These are phyloP conservation scores for Aspergillus melleus DNA, from an alignment of 2,329 filamentous ascomycete species.

Conservation along the genomic window DNA sequence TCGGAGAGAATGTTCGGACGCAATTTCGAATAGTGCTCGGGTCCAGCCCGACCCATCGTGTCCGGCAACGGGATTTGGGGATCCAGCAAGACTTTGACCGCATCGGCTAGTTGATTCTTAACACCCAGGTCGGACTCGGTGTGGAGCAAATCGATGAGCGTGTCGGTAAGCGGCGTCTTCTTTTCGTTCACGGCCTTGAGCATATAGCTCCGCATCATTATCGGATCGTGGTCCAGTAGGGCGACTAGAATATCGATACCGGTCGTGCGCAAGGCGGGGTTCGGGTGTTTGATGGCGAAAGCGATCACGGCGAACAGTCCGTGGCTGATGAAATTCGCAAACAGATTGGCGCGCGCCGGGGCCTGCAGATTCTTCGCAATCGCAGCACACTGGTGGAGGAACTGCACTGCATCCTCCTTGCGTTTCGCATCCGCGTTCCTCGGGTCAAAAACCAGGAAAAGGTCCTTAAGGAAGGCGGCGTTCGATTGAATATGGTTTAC, in stretches of 20 bases:
- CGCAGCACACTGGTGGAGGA: conserved; percentile 92
- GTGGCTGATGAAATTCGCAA: conserved; percentile 84
- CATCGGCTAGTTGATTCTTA: conserved; percentile 92
- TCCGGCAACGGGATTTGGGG: conserved; percentile 62
- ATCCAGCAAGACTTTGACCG: conserved; percentile 89
- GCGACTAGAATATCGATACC: conserved; percentile 92
- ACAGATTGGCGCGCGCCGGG: conserved; percentile 74
- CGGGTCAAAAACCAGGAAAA: conserved; percentile 80
- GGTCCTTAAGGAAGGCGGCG: conserved; percentile 71
- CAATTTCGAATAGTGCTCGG: conserved; percentile 67
- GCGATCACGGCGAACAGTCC: conserved; percentile 88
- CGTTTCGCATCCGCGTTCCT: conserved; percentile 64
- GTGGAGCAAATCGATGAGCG: conserved; percentile 84
- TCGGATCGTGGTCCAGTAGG: conserved; percentile 91
- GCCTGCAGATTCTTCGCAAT: conserved; percentile 94
- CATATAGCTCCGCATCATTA: conserved; percentile 90
- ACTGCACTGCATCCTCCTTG: conserved; percentile 91
- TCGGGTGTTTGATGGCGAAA: conserved; percentile 81
- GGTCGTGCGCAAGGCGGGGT: conserved; percentile 82
- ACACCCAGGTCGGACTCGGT: conserved; percentile 91
- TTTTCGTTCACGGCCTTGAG: conserved; percentile 90
- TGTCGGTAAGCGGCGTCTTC: conserved; percentile 82
- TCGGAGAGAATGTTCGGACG: conserved; percentile 75
- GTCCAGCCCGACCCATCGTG: conserved; percentile 61
- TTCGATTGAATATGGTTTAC: conserved; percentile 91